Evolutionary conservation across 192 early-diverging fungal species (phyloP).

Genomic region (Entomortierella chlamydospora): DNA sequence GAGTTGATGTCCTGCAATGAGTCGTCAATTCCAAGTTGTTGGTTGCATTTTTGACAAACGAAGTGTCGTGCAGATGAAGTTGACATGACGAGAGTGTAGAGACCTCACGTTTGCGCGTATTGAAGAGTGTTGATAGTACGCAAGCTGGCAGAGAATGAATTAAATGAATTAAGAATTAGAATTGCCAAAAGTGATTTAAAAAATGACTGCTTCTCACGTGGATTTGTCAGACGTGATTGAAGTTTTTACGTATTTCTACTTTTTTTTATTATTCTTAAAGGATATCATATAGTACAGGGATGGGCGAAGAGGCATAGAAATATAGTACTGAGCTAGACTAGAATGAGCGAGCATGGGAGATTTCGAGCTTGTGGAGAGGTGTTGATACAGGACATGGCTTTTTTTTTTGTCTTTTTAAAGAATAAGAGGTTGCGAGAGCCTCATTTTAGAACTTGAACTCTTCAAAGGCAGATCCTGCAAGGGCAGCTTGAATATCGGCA

Average conservation of each 20-base stretch:
- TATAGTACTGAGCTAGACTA: too few relatives aligned
- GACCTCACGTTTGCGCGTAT: neutral
- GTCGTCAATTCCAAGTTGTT: slow-evolving; percentile 71
- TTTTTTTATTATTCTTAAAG: slow-evolving; percentile 6
- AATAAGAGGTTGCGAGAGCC: neutral
- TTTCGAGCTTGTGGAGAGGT: neutral
- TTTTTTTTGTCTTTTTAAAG: neutral
- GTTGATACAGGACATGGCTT: neutral
- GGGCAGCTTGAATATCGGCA: slow-evolving; percentile 42
- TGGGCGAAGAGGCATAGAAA: too few relatives aligned
- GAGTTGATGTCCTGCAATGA: slow-evolving; percentile 67
- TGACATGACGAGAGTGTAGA: slow-evolving; percentile 15
- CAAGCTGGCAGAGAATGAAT: neutral
- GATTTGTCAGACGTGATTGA: too few relatives aligned
- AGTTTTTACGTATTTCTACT: neutral
- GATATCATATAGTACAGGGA: slow-evolving; percentile 33
- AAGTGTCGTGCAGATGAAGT: slow-evolving; percentile 28
- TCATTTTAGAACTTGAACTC: slow-evolving; percentile 51
- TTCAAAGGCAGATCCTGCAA: slow-evolving; percentile 48
- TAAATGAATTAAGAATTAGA: too few relatives aligned
- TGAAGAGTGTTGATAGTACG: neutral
- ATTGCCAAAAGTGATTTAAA: too few relatives aligned
- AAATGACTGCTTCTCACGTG: too few relatives aligned
- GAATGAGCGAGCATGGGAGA: too few relatives aligned
- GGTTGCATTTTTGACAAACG: slow-evolving; percentile 73